Evolutionary conservation across 345 rosid species (phyloP).

Genomic region (Lepidium didymum): DNA sequence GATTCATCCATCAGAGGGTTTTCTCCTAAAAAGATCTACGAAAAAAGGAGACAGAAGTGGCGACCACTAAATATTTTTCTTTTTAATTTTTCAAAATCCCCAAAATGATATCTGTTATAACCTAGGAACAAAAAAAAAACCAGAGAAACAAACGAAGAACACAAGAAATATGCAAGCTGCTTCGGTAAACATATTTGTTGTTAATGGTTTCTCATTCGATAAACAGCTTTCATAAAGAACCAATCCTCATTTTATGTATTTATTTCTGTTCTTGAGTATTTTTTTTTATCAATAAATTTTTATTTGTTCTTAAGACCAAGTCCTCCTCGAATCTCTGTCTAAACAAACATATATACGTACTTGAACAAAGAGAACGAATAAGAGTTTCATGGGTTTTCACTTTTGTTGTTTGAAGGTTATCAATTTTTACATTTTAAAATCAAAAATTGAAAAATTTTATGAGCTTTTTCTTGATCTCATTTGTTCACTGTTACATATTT

Average conservation of each 20-base stretch:
- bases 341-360: neutral
- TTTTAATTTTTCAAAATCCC: neutral
- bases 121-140: neutral
- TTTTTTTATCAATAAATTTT: neutral
- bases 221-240: neutral
- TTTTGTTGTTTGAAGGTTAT: neutral
- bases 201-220: slow-evolving; percentile 9
- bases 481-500: neutral
- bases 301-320: slow-evolving; percentile 18
- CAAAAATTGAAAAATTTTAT: neutral
- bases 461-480: neutral
- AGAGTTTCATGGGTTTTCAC: neutral
- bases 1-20: slow-evolving; percentile 23
- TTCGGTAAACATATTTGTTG: slow-evolving; percentile 21
- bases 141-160: neutral
- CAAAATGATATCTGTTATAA: neutral
- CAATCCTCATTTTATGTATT: slow-evolving; percentile 4
- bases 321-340: slow-evolving; percentile 34
- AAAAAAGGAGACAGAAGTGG: neutral
- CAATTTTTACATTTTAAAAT: neutral
- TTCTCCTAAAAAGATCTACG: neutral
- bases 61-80: neutral
- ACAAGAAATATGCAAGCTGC: slow-evolving; percentile 43
- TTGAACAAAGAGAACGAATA: neutral
- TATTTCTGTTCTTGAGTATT: neutral